Base-by-base conservation (phyloP, 1,284 basidiomycete genomes). In the Cutaneotrichosporon daszewskae region DNA sequence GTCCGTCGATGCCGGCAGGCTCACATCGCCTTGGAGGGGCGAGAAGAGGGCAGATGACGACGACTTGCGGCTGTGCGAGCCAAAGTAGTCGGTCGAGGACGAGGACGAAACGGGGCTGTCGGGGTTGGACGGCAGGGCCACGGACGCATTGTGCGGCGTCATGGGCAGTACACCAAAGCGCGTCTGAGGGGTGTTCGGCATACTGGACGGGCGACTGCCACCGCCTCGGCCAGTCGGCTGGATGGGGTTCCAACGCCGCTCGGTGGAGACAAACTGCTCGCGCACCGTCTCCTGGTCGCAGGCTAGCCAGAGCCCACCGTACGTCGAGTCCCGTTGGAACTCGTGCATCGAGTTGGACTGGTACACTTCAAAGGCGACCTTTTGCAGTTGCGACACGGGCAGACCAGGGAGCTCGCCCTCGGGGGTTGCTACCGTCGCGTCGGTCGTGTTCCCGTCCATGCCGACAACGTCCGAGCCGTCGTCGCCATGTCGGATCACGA, bases 401-500 rank as follows among this genome's bases (percentile, higher is more conserved):
- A 96, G 90, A 4, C 91, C 90, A 48, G 87, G 85, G 1, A 87
- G 82, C 69, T 96, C 92, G 23, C 88, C 86, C 6, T 81, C 79
- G 1, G 80, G 72, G 56, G 85, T 87, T 62, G 64, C 61, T 1
- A 58, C 23, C 5, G 49, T 48, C 2, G 45, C 23, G 8, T 68
- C 62, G 6, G 46, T 38, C 5, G 45, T 38, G 2, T 51, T 51
- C 5, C 66, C 63, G 38, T 68, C 87, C 40, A 89, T 90, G 40
- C 91, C 90, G 17, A 91, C 84, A 34, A 87, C 88, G 6, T 83
- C 87, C 1, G 87, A 90, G 53, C 85, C 85, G 61, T 87, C 84
- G 57, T 95, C 91, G 47, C 94, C 87, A 62, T 90, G 88, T 37
- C 92, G 85, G 57, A 97, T 86, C 66, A 96, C 85, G 47, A 97